Percentiles rank a stretch among this genome's conserved stretches.
Evolutionary conservation across 352 stramenopile genomes (phyloP).

Genomic region (Globisporangium echinulatum): DNA sequence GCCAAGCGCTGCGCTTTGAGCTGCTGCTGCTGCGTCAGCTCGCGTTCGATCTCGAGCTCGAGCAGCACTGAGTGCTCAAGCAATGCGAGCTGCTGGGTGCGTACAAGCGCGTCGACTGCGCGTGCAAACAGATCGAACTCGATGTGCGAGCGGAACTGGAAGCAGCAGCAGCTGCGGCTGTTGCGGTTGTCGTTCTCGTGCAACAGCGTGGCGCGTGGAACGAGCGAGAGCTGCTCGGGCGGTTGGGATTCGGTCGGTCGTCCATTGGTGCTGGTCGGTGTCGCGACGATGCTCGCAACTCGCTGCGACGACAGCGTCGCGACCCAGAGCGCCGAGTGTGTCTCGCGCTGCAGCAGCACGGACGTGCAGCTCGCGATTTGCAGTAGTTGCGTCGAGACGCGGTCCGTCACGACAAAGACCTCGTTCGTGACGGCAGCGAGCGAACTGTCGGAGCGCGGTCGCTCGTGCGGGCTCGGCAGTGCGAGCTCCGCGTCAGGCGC

Average conservation of each 20-base stretch:
- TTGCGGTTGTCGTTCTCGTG: not conserved
- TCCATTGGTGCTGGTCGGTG: not conserved
- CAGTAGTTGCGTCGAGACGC: constrained; percentile 41
- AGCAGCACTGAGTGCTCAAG: constrained; percentile 42
- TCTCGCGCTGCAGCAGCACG: constrained; percentile 29
- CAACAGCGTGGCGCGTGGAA: not conserved
- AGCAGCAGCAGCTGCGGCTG: constrained; percentile 47
- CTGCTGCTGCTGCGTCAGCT: constrained; percentile 1
- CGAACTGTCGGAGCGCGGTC: constrained; percentile 2
- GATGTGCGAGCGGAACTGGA: constrained; percentile 49
- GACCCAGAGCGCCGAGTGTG: constrained; percentile 47
- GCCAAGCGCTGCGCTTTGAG: not conserved
- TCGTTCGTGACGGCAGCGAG: constrained; percentile 21
- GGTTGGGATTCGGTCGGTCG: not conserved
- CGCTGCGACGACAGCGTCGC: constrained; percentile 13
- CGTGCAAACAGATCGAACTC: constrained; percentile 52
- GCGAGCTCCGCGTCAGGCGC: constrained; percentile 36
- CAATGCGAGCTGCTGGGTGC: constrained; percentile 38
- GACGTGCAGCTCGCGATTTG: constrained; percentile 40
- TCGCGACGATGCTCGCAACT: not conserved
- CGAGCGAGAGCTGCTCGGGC: not conserved
- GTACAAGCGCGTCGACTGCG: constrained; percentile 23
- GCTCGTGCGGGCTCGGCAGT: constrained; percentile 18
- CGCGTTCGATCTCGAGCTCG: constrained; percentile 46
- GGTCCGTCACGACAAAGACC: constrained; percentile 48